phyloP scores from a whole-genome alignment of 768 basidiomycete genomes.

The Steccherinum ochraceum region DNA sequence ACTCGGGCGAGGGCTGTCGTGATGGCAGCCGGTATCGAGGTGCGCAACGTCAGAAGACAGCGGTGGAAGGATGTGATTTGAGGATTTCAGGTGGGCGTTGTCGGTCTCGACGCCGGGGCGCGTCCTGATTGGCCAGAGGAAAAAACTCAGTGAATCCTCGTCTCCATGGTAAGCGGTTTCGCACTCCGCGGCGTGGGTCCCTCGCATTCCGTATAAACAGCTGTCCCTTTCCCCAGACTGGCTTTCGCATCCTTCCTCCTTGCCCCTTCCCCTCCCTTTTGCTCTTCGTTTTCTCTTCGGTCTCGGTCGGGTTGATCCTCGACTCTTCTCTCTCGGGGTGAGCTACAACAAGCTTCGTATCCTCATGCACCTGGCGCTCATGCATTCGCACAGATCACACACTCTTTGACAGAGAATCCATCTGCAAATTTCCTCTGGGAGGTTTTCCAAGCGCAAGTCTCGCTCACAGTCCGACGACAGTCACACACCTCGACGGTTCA shows the following conservation, averaged over 20 bases:
- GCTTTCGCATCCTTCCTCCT: conserved; percentile 15
- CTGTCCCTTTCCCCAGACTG: conserved; percentile 5
- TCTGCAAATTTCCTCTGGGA: conserved; percentile 55
- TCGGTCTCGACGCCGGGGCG: not conserved
- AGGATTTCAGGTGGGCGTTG: not conserved
- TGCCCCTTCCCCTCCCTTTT: conserved; percentile 23
- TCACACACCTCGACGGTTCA: conserved; percentile 41
- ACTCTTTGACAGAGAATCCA: conserved; percentile 67
- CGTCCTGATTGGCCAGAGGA: not conserved
- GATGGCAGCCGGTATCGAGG: conserved; percentile 4
- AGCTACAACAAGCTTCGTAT: conserved; percentile 15
- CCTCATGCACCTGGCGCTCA: conserved; percentile 1
- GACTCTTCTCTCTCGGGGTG: conserved; percentile 52
- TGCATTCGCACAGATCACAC: conserved; percentile 36
- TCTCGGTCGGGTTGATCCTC: conserved; percentile 62
- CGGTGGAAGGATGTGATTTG: not conserved
- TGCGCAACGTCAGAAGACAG: not conserved
- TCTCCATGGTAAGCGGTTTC: not conserved
- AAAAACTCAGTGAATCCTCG: too few relatives aligned
- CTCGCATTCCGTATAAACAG: not conserved
- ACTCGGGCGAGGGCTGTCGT: conserved; percentile 8
- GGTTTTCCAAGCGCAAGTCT: conserved; percentile 23
- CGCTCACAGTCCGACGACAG: conserved; percentile 31
- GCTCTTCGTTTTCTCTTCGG: conserved; percentile 29
- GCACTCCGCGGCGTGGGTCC: not conserved